These are phyloP conservation scores for Saccharomycopsis babjevae DNA, from an alignment of 805 yeast species.

Conservation along the genomic window DNA sequence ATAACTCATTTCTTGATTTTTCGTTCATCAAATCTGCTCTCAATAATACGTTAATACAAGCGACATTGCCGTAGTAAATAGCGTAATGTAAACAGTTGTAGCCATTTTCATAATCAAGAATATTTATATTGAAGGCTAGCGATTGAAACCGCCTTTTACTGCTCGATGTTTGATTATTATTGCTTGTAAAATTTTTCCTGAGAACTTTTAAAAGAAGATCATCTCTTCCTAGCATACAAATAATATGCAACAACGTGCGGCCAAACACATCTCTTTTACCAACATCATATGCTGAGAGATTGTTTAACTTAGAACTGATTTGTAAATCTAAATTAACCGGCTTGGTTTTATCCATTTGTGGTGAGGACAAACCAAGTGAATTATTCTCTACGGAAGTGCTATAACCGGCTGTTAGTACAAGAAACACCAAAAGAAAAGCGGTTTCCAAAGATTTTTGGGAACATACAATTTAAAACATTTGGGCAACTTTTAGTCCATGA, in stretches of 20 bases:
- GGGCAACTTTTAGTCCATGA: neutral
- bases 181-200: constrained; percentile 30
- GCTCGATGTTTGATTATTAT: neutral
- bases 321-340: neutral
- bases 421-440: neutral
- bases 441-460: neutral
- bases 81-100: constrained; percentile 77
- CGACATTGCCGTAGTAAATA: constrained; percentile 44
- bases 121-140: constrained; percentile 28
- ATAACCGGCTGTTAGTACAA: neutral
- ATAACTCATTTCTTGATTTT: constrained; percentile 25
- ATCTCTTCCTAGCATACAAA: constrained; percentile 39
- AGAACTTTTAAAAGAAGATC: constrained; percentile 39
- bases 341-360: neutral
- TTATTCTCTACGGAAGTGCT: neutral
- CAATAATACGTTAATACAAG: constrained; percentile 40
- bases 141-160: neutral
- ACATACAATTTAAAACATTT: constrained; percentile 1
- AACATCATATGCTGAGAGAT: constrained; percentile 24
- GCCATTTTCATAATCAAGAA: constrained; percentile 63
- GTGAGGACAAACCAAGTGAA: neutral
- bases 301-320: constrained; percentile 2
- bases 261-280: constrained; percentile 60
- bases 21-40: constrained; percentile 22
- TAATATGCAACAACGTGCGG: constrained; percentile 48